phyloP scores from a whole-genome alignment of 2,329 filamentous ascomycete genomes.

The Monosporascus cannonballus region DNA sequence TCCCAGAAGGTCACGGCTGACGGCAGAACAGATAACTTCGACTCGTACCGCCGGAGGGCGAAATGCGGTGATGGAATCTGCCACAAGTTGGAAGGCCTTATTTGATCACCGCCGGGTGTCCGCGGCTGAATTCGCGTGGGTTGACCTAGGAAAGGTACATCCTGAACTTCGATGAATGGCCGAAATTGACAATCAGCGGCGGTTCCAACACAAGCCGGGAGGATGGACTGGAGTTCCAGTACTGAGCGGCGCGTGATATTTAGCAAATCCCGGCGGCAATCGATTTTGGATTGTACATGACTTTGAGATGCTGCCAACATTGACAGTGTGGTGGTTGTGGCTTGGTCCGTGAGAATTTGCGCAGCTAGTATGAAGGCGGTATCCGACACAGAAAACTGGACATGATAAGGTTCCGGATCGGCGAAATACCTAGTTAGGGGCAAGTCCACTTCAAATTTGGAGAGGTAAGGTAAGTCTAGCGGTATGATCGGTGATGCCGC shows the following conservation, averaged over 20 bases:
- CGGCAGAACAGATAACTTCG: slow-evolving; percentile 65
- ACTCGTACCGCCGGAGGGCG: slow-evolving; percentile 64
- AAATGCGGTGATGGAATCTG: slow-evolving; percentile 63
- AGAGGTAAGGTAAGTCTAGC: slow-evolving; percentile 43
- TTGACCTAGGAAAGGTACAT: slow-evolving; percentile 47
- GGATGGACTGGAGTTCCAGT: slow-evolving; percentile 38
- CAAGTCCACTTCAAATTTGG: slow-evolving; percentile 43
- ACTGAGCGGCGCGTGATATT: slow-evolving; percentile 41
- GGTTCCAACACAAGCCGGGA: slow-evolving; percentile 39
- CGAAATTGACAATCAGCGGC: slow-evolving; percentile 37
- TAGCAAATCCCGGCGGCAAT: slow-evolving; percentile 34
- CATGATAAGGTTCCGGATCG: slow-evolving; percentile 48
- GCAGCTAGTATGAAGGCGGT: slow-evolving; percentile 61
- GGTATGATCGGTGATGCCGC: slow-evolving; percentile 41
- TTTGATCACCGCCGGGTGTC: slow-evolving; percentile 39
- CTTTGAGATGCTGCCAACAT: slow-evolving; percentile 17
- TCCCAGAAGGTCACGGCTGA: slow-evolving; percentile 78
- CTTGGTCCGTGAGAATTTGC: slow-evolving; percentile 67
- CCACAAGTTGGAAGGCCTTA: slow-evolving; percentile 49
- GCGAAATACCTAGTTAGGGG: slow-evolving; percentile 51
- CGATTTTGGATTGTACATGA: slow-evolving; percentile 23
- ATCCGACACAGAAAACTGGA: slow-evolving; percentile 42
- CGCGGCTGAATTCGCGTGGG: slow-evolving; percentile 47
- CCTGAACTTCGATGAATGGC: slow-evolving; percentile 50
- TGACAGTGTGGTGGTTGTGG: slow-evolving; percentile 46